Percentiles rank a stretch among this genome's conserved stretches.
Conservation (phyloP, 805 yeast genomes). For the Zygosaccharomyces bailii region DNA sequence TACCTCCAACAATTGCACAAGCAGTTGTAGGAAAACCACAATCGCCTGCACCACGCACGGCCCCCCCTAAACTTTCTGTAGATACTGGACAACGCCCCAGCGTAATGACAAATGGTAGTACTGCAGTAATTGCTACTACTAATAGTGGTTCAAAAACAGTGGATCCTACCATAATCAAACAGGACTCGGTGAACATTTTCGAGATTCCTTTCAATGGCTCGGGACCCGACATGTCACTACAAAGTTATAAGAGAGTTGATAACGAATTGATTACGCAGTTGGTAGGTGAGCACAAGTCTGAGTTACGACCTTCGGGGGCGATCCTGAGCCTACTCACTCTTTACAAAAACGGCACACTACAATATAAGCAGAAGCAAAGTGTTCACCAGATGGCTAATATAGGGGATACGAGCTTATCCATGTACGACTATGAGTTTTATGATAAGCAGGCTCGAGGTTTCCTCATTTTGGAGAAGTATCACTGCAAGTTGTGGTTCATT, state of each 20-base stretch:
- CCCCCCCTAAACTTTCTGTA: conserved; percentile 3
- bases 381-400: conserved; percentile 26
- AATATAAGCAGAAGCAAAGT: conserved; percentile 13
- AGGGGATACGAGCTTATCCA: conserved; percentile 53
- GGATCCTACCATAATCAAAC: conserved; percentile 21
- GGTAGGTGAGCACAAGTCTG: conserved; percentile 18
- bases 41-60: conserved; percentile 2
- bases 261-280: conserved; percentile 26
- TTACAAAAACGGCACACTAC: conserved; percentile 21
- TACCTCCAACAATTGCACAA: neutral
- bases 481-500: conserved; percentile 55
- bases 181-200: conserved; percentile 26
- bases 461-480: conserved; percentile 58
- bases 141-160: neutral
- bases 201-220: conserved; percentile 26
- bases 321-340: conserved; percentile 22
- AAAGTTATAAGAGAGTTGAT: conserved; percentile 25
- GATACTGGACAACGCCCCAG: conserved; percentile 6
- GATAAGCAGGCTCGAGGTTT: conserved; percentile 56
- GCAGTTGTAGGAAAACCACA: conserved; percentile 1
- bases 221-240: conserved; percentile 29
- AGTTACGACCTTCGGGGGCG: conserved; percentile 11
- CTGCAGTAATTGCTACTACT: neutral
- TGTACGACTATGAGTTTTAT: conserved; percentile 78
- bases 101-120: conserved; percentile 2